phyloP scores from a whole-genome alignment of 164 flowering plant genomes.

The Litsea cubeba region DNA sequence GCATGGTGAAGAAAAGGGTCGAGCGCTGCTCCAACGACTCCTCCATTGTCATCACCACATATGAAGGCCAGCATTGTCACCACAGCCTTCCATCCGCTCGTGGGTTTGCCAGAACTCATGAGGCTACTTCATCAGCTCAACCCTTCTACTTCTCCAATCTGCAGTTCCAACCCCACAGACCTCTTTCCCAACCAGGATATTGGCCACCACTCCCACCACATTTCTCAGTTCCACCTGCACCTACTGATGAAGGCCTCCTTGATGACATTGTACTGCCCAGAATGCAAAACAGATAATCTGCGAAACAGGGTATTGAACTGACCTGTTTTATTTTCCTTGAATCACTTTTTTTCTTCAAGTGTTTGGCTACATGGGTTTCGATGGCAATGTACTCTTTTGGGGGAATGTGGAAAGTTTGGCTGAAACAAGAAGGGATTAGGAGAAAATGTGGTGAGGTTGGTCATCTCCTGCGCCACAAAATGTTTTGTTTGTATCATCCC shows the following conservation, averaged over 20 bases:
- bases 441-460: too few relatives aligned
- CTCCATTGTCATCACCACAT: constrained; percentile 73
- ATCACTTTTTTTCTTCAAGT: too few relatives aligned
- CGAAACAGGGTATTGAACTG: too few relatives aligned
- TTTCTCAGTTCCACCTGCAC: not conserved
- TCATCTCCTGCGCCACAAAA: too few relatives aligned
- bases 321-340: too few relatives aligned
- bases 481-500: too few relatives aligned
- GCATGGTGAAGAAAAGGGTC: constrained; percentile 89
- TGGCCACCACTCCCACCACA: constrained; percentile 5
- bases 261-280: constrained; percentile 69
- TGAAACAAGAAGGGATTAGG: too few relatives aligned
- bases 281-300: constrained; percentile 43
- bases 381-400: too few relatives aligned
- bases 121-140: constrained; percentile 13
- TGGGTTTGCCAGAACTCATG: constrained; percentile 1
- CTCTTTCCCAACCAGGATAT: constrained; percentile 15
- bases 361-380: too few relatives aligned
- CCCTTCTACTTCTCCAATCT: constrained; percentile 29
- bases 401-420: too few relatives aligned
- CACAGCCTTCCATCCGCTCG: constrained; percentile 40
- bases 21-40: constrained; percentile 78
- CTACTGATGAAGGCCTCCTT: constrained; percentile 56
- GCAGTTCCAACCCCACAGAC: constrained; percentile 23
- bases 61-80: constrained; percentile 93